Evolutionary conservation across 768 basidiomycete species (phyloP).

Genomic region (Leccinum olivaceopallidum): DNA sequence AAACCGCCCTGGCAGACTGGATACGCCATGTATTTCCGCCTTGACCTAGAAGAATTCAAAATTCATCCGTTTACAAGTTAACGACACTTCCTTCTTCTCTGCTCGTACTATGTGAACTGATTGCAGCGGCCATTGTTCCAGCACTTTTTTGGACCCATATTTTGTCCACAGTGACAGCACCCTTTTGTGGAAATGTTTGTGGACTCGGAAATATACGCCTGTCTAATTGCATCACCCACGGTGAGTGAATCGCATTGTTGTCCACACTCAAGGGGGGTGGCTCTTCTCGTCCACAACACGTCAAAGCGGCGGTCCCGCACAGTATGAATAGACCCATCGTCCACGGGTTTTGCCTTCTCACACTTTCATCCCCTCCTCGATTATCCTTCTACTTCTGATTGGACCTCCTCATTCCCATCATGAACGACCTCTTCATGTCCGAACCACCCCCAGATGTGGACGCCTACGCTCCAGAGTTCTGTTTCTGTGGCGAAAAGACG

Average conservation of each 20-base stretch:
- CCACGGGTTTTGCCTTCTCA: background rate
- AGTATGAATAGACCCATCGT: slow-evolving; percentile 15
- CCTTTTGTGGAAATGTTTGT: background rate
- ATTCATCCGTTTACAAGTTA: background rate
- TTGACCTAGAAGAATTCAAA: background rate
- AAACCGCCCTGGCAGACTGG: too few species aligned
- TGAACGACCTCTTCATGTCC: slow-evolving; percentile 3
- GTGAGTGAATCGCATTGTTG: slow-evolving; percentile 13
- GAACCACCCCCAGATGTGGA: slow-evolving; percentile 13
- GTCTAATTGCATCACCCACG: background rate
- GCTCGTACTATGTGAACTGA: background rate
- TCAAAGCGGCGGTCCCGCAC: slow-evolving; percentile 7
- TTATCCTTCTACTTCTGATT: background rate
- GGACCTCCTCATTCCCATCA: background rate
- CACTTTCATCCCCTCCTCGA: background rate
- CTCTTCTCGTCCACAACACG: slow-evolving; percentile 8
- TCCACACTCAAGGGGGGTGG: background rate
- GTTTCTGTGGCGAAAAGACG: slow-evolving; percentile 29
- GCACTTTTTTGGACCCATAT: background rate
- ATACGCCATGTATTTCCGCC: too few species aligned
- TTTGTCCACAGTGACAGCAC: slow-evolving; percentile 6
- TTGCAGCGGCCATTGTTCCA: background rate
- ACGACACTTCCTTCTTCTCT: background rate
- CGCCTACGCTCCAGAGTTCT: slow-evolving; percentile 15
- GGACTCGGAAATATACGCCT: background rate